Evolutionary conservation across 257 asterid species (phyloP), one percentile per base, ranked within the genome.

Genomic region (Petunia secreta): DNA sequence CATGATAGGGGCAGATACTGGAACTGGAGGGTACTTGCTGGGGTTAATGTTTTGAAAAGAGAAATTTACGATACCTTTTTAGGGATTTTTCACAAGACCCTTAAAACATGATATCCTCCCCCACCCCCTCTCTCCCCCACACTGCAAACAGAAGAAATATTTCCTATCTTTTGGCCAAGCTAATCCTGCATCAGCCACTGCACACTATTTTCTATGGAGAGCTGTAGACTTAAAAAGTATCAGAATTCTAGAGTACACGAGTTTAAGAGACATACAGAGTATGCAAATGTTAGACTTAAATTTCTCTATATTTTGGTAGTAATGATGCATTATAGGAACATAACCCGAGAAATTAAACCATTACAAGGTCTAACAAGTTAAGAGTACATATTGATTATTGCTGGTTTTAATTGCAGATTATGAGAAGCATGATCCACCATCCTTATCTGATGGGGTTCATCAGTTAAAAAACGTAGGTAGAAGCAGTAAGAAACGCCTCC

Each of bases 361-460:
- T 59, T 57, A 77, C 68, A 48, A 0, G 44, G 43, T 77, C 14
- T 77, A 16, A 59, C 11, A 8, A 38, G 4, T 75, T 75, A 59
- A 25, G 50, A 8, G 8, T 55, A 8, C 60, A 55, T 40, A 8
- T 50, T 66, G 39, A 43, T 77, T 59, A 5, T 69, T 16, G 11
- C 10, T 6, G 7, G 62, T 77, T 25, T 64, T 75, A 52, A 85
- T 57, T 88, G 80, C 86, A 93, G 97, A 82, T 86, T 25, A 59
- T 78, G 82, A 8, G 81, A 90, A 91, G 85, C 86, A 63, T 8
- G 58, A 82, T 36, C 80, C 60, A 34, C 97, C 96, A 13, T 62
- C 79, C 48, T 89, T 86, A 7, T 67, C 67, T 0, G 97, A 93
- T 87, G 81, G 80, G 11, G 86, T 93, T 48, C 88, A 81, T 7